Base-by-base conservation (phyloP, 306 rosid species). In the Cyamopsis tetragonoloba region DNA sequence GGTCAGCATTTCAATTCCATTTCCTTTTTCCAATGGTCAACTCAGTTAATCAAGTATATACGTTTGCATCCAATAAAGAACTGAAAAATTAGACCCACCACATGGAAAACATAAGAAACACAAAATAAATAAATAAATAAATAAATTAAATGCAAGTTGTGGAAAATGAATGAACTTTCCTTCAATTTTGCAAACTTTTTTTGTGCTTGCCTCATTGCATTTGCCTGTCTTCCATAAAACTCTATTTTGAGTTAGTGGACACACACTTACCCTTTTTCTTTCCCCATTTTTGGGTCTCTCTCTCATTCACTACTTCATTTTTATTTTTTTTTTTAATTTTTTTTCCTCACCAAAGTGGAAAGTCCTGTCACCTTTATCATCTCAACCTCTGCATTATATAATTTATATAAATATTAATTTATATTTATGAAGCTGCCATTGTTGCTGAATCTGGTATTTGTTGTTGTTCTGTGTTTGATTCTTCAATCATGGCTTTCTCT, bases 401-500 rank as follows among this genome's bases (percentile, higher is more conserved):
- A n/a, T n/a, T n/a, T n/a, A n/a, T n/a, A n/a, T n/a, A n/a, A n/a
- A n/a, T n/a, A n/a, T n/a, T n/a, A n/a, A n/a, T n/a, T n/a, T n/a
- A n/a, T 59, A 37, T 71, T 67, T 68, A 72, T 84, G 84, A 77
- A 82, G 75, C 38, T 26, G 9, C 43, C 64, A 68, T 76, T 85
- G 32, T 58, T 66, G 75, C 43, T 62, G 22, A 76, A 58, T 72
- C 46, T 41, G 53, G n/a, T 27, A 19, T 32, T 71, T 41, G 35
- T 49, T 61, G 7, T 66, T 78, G 30, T 61, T n/a, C 17, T 23
- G 14, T 11, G 60, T 66, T 70, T 73, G n/a, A n/a, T 71, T 42
- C 83, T 37, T 57, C 76, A 37, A 13, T 51, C 72, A 89, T 89
- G 98, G 76, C 82, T 59, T 68, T 75, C 77, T 73, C 87, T 68